Base-by-base conservation (phyloP, 495 filamentous ascomycete genomes). In the Aspergillus campestris region DNA sequence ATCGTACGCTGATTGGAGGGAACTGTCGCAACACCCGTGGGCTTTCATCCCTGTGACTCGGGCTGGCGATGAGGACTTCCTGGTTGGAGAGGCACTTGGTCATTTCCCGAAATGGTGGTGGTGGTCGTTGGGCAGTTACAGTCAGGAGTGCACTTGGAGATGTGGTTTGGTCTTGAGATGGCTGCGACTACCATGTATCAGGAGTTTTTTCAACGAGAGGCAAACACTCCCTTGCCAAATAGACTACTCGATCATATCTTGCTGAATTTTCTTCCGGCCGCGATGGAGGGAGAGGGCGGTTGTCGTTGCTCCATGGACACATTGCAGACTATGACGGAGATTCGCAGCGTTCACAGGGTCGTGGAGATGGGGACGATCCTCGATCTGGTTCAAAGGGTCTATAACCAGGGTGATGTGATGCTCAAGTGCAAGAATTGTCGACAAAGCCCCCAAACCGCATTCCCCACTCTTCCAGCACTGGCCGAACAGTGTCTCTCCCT, bases 331-430 rank as follows among this genome's bases (percentile, higher is more conserved):
- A 47, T 60, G 52, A 45, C 46, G 7, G 58, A 62, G 30, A 43
- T 61, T 27, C 58, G 52, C 29, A 59, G 53, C 42, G 33, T 58
- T 8, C 56, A 60, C 28, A 51, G 57, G 0, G 61, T 62, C 13
- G 48, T 64, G 1, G 53, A 66, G 8, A 45, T 64, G 0, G 59
- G 53, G 18, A 62, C 51, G 0, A 53, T 64, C 18, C 49, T 66
- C 1, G 50, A 51, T 33, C 41, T 64, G 28, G 51, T 56, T 9
- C 44, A 60, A 8, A 59, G 63, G 3, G 44, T 66, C 8, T 56
- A 56, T 28, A 32, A n/a, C 3, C 60, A 64, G 12, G 59, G 59
- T 0, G 49, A 53, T 38, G 33, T 34, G 0, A 58, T 64, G 29
- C 18, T 66, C 3, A 47, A 53, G 7, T 66, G 63, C 39, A 48